Conservation (phyloP, 805 yeast genomes). For the Clavispora santaluciae region DNA sequence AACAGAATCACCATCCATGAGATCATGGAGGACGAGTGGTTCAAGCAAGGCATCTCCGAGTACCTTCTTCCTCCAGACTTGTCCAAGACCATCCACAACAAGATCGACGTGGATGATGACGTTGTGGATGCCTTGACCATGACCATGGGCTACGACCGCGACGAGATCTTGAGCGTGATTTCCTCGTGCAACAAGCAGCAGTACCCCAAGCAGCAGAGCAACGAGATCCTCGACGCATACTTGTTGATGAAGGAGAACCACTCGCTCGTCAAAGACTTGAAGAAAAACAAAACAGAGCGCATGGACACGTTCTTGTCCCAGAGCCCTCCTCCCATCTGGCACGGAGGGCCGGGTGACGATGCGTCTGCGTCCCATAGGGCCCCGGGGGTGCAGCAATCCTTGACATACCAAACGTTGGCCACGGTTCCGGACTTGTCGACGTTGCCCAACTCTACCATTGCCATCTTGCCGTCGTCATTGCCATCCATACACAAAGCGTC, state of each 20-base stretch:
- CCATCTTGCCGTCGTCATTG: constrained; percentile 87
- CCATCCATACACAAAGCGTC: constrained; percentile 93
- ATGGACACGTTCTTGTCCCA: constrained; percentile 56
- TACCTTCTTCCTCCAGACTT: constrained; percentile 63
- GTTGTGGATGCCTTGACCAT: constrained; percentile 68
- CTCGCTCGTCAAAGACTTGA: constrained; percentile 61
- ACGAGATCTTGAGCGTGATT: constrained; percentile 74
- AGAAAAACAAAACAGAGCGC: constrained; percentile 45
- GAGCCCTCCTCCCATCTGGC: constrained; percentile 54
- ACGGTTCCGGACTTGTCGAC: constrained; percentile 44
- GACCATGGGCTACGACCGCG: constrained; percentile 86
- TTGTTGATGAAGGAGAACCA: constrained; percentile 76
- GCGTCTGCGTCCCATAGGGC: constrained; percentile 26
- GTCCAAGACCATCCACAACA: constrained; percentile 31
- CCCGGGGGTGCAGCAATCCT: constrained; percentile 41
- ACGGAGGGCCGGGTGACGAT: constrained; percentile 11
- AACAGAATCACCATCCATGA: constrained; percentile 90
- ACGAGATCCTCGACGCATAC: constrained; percentile 85
- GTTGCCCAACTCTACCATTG: constrained; percentile 75
- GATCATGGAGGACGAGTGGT: constrained; percentile 94
- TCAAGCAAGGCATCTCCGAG: constrained; percentile 72
- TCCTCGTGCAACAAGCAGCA: constrained; percentile 42
- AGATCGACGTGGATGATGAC: constrained; percentile 61
- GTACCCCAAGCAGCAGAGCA: constrained; percentile 34
- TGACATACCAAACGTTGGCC: constrained; percentile 44